Evolutionary conservation across 116 monocot species (phyloP), one percentile per base, ranked within the genome.

Genomic region (Trichopus zeylanicus): DNA sequence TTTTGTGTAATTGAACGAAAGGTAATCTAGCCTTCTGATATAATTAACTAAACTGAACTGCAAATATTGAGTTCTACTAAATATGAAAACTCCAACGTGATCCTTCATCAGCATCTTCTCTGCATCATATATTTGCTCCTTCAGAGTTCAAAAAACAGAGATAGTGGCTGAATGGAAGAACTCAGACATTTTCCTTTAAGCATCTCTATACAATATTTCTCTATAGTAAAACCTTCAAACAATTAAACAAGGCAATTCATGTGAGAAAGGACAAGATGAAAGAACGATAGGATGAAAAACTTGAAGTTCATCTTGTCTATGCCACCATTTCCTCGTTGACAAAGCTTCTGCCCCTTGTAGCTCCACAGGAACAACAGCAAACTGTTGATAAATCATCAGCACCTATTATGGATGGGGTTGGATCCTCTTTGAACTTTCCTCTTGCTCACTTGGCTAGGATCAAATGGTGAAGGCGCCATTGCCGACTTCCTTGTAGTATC

Each of bases 341-440:
- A 16, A 55, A 61, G 11, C 33, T 22, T 60, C 48, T 7, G 5
- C 34, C 34, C 5, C 10, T 35, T 35, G 7, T 35, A 24, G 19
- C 58, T 32, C 48, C 48, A 66, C 31, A 23, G 48, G 21, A 49
- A 56, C 47, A 16, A 13, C 42, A 42, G 4, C 42, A 42, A 16
- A 42, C n/a, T n/a, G n/a, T 5, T 33, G 42, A 13, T 16, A 3
- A 13, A 27, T 12, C 29, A 52, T 86, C 75, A 86, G 73, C 91
- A 79, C 54, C 79, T 73, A 58, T 97, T 97, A 66, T 97, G 95
- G 63, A 97, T 97, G 24, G 95, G 95, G 63, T 97, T 84, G 1
- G 95, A 97, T 31, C 95, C 95, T 73, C 95, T 68, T 73, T 87
- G 75, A 61, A 97, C 87, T 55, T 77, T 72, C 57, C 95, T 65